These are phyloP conservation scores for Nannochloris sp. DNA, from an alignment of 139 green algal genomes.

Conservation along the genomic window DNA sequence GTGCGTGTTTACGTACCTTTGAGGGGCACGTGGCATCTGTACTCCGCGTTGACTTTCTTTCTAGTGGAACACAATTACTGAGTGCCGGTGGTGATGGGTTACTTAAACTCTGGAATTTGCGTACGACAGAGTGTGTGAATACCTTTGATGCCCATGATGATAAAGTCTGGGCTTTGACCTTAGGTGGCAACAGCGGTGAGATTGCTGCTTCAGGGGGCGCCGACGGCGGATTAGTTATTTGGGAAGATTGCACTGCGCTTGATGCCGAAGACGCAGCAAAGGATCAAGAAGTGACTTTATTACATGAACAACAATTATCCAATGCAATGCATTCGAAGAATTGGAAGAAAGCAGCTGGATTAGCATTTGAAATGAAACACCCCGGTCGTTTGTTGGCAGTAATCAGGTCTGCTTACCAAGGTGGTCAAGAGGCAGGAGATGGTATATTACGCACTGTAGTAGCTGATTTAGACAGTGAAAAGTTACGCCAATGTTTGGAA, in stretches of 20 bases:
- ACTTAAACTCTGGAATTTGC: slow-evolving; percentile 88
- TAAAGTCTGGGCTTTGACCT: slow-evolving; percentile 74
- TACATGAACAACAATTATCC: slow-evolving; percentile 66
- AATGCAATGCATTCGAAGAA: slow-evolving; percentile 68
- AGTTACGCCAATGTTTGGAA: slow-evolving; percentile 18
- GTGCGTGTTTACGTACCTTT: slow-evolving; percentile 82
- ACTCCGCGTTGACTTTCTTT: slow-evolving; percentile 70
- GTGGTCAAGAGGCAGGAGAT: background rate
- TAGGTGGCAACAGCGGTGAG: slow-evolving; percentile 1
- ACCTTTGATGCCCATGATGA: slow-evolving; percentile 94
- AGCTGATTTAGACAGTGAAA: background rate
- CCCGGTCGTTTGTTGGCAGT: slow-evolving; percentile 67
- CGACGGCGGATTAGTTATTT: slow-evolving; percentile 74
- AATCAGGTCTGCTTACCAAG: slow-evolving; percentile 29
- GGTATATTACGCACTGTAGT: slow-evolving; percentile 4
- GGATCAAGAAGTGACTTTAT: slow-evolving; percentile 37
- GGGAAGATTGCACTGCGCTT: slow-evolving; percentile 65
- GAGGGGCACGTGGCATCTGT: slow-evolving; percentile 86
- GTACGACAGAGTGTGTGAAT: slow-evolving; percentile 59
- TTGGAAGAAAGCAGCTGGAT: slow-evolving; percentile 40
- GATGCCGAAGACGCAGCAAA: slow-evolving; percentile 45
- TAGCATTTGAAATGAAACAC: slow-evolving; percentile 79
- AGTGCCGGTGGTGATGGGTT: slow-evolving; percentile 85
- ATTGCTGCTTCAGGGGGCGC: slow-evolving; percentile 65
- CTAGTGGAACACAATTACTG: slow-evolving; percentile 71